Evolutionary conservation across 2,329 filamentous ascomycete genomes (phyloP), one percentile per base, ranked within the genome.

Genomic region (Aspergillus awamori): DNA sequence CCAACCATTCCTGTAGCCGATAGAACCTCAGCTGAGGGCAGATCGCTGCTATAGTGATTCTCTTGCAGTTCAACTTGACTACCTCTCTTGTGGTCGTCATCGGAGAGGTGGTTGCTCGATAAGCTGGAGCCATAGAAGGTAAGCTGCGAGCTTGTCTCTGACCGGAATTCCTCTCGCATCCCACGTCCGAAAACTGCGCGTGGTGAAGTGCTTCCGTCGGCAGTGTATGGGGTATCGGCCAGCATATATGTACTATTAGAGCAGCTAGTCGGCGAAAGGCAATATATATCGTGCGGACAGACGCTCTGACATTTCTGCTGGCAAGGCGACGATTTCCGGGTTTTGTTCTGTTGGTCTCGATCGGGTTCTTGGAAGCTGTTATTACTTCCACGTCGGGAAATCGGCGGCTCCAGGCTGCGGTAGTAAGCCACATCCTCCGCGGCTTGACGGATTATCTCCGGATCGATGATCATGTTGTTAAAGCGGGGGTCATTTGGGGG

Each of bases 401-500:
- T 11, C 2, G 51, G 17, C 22, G 66, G 57, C 39, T 78, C 77
- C 13, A 78, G 63, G 36, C 69, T 62, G 2, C 74, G 72, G 57
- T 76, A 78, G 41, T 63, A 60, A 17, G 63, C 64, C 2, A 75
- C 73, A n/a, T 69, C 67, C 15, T 72, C 60, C 0, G 83, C 83
- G 3, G 87, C 85, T 13, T 80, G 75, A 22, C 73, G 69, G 17
- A 91, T 82, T 47, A 89, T 82, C 0, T 76, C 72, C 2, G 79
- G 79, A 58, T 85, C 82, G 68, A 93, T 92, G 22, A 84, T 77
- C 88, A 92, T 91, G 51, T 83, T 83, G 10, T 83, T 85, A 73
- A 87, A 92, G 13, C 83, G 82, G n/a, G 84, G 70, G 38, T 88
- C 82, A n/a, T 84, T 81, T 1, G 87, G 87, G 1, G 78, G 82